phyloP scores from a whole-genome alignment of 2,329 filamentous ascomycete species.

The Cadophora malorum region DNA sequence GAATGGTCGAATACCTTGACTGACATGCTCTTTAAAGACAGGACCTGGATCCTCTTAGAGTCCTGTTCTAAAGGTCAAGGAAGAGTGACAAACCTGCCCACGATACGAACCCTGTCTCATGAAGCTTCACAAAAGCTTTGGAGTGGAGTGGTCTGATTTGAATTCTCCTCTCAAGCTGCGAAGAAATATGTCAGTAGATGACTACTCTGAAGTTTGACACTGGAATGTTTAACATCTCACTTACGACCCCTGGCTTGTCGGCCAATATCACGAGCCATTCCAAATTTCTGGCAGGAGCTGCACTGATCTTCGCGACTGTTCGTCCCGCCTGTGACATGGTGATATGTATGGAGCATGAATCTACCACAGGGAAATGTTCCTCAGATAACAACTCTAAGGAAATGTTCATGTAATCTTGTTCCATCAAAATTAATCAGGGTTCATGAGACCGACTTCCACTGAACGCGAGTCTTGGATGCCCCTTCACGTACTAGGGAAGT shows the following conservation, averaged over 20 bases:
- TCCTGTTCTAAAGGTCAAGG: neutral
- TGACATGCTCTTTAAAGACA: conserved; percentile 16
- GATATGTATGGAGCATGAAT: neutral
- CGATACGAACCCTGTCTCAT: conserved; percentile 10
- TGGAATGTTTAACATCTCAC: neutral
- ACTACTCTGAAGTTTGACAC: neutral
- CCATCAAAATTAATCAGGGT: neutral
- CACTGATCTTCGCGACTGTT: conserved; percentile 5
- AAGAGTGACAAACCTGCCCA: conserved; percentile 1
- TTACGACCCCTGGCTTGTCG: conserved; percentile 16
- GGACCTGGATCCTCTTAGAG: neutral
- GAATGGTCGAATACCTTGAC: conserved; percentile 8
- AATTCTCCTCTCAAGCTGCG: conserved; percentile 17
- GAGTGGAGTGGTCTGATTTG: conserved; percentile 19
- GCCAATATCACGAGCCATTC: conserved; percentile 18
- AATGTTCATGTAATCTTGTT: neutral
- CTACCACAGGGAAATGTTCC: neutral
- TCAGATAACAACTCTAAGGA: neutral
- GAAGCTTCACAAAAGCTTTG: conserved; percentile 18
- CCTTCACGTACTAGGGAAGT: neutral
- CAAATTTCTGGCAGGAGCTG: neutral
- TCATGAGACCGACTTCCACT: neutral
- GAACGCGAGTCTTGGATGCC: neutral
- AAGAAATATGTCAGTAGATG: neutral
- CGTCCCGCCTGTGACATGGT: conserved; percentile 11